phyloP scores from a whole-genome alignment of 2,329 filamentous ascomycete species.

The Talaromyces sp. region DNA sequence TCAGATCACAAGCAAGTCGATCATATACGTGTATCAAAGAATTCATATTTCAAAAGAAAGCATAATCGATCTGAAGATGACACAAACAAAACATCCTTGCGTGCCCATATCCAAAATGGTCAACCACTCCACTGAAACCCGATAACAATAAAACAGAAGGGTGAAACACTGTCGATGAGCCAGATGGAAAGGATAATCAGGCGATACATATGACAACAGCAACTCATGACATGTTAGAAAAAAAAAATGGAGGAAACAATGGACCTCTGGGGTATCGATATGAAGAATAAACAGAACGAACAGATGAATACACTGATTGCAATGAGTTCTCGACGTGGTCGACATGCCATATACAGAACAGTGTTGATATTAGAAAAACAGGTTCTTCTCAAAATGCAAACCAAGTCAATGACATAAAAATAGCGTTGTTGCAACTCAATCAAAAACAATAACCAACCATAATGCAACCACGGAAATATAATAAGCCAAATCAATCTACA shows the following conservation, averaged over 20 bases:
- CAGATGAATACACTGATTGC: conserved; percentile 1
- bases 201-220: background rate
- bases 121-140: background rate
- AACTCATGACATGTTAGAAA: conserved; percentile 1
- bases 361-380: background rate
- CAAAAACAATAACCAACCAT: conserved; percentile 22
- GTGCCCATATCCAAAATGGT: background rate
- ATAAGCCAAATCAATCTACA: conserved; percentile 34
- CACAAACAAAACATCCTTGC: background rate
- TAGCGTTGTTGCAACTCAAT: background rate
- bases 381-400: conserved; percentile 3
- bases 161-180: background rate
- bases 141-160: background rate
- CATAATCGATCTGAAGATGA: background rate
- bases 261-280: conserved; percentile 13
- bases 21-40: background rate
- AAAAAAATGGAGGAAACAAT: conserved; percentile 9
- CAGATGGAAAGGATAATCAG: background rate
- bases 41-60: background rate
- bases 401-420: background rate
- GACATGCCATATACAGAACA: background rate
- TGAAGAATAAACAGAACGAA: conserved; percentile 1
- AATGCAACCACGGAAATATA: conserved; percentile 31
- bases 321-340: background rate
- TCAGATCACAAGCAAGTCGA: background rate